Conservation (phyloP, 352 stramenopile species). For the Phytopythium aichiense region DNA sequence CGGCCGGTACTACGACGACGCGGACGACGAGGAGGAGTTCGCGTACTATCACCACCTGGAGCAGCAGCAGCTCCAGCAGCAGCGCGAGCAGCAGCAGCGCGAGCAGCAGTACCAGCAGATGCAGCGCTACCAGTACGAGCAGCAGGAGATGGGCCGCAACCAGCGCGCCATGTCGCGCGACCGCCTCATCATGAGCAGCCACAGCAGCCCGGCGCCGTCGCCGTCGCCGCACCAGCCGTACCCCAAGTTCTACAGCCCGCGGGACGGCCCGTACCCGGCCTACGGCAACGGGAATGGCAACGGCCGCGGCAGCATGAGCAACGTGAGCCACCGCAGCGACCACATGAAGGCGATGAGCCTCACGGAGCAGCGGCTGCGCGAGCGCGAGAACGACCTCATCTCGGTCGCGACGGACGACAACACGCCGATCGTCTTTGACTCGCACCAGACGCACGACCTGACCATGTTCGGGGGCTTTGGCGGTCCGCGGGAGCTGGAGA, state of each 20-base stretch:
- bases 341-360: slow-evolving; percentile 52
- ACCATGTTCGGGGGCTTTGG: slow-evolving; percentile 30
- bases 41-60: slow-evolving; percentile 11
- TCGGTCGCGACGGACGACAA: slow-evolving; percentile 53
- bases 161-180: slow-evolving; percentile 23
- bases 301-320: slow-evolving; percentile 10
- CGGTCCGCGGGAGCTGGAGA: slow-evolving; percentile 22
- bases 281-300: slow-evolving; percentile 7
- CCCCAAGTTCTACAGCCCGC: slow-evolving; percentile 9
- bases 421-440: slow-evolving; percentile 20
- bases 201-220: slow-evolving; percentile 7
- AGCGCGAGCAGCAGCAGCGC: slow-evolving; percentile 19
- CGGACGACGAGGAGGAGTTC: slow-evolving; percentile 23
- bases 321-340: slow-evolving; percentile 22
- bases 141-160: slow-evolving; percentile 12
- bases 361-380: slow-evolving; percentile 57
- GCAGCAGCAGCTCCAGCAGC: slow-evolving; percentile 8
- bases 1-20: slow-evolving; percentile 24
- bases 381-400: slow-evolving; percentile 57
- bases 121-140: slow-evolving; percentile 28
- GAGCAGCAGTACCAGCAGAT: slow-evolving; percentile 35
- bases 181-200: slow-evolving; percentile 16
- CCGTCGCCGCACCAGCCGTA: slow-evolving; percentile 15
- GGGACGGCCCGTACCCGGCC: slow-evolving; percentile 20
- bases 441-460: slow-evolving; percentile 14